Base-by-base conservation (phyloP, 352 stramenopile genomes). In the Pythium myriotylum region DNA sequence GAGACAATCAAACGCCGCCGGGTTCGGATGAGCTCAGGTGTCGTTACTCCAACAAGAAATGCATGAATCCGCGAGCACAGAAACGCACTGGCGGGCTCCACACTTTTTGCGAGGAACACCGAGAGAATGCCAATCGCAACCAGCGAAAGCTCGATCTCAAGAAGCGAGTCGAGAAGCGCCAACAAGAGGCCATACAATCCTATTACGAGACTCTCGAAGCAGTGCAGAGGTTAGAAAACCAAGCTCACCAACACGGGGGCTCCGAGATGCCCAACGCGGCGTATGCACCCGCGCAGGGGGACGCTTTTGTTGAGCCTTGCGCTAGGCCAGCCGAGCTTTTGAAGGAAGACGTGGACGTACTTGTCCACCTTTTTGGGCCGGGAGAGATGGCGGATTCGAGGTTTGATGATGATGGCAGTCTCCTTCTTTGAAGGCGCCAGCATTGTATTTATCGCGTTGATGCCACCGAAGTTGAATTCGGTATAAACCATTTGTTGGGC, bases 41-140 rank as follows among this genome's bases (percentile, higher is more conserved):
- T 54, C 64, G 64, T 13, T 72, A 72, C 35, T 49, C 64, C 3
- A 72, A 64, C 58, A 72, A 72, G 37, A 63, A 61, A 24, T 72
- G 64, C 39, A 47, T 51, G 22, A 72, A 72, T 35, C 45, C 17
- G 6, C 59, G 64, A 20, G 52, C 64, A 14, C 9, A 42, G 22
- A 72, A 72, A 26, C 57, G 59, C 29, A 68, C 46, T 6, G 64
- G 64, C 10, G 64, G 53, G 13, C 53, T 72, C 8, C 64, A 72
- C 32, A 63, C 58, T 16, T 72, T 68, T 26, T 72, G 64, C 41
- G 64, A 64, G 20, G 49, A 64, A 41, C 64, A 72, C 24, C 64
- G 64, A 12, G 64, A 63, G n/a, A 67, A 58, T 27, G 64, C 64
- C 17, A 72, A 72, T 32, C 47, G 53, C 0, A 72, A 72, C 48